Evolutionary conservation across 495 filamentous ascomycete species (phyloP), one percentile per base, ranked within the genome.

Genomic region (Aspergillus carlsbadensis): DNA sequence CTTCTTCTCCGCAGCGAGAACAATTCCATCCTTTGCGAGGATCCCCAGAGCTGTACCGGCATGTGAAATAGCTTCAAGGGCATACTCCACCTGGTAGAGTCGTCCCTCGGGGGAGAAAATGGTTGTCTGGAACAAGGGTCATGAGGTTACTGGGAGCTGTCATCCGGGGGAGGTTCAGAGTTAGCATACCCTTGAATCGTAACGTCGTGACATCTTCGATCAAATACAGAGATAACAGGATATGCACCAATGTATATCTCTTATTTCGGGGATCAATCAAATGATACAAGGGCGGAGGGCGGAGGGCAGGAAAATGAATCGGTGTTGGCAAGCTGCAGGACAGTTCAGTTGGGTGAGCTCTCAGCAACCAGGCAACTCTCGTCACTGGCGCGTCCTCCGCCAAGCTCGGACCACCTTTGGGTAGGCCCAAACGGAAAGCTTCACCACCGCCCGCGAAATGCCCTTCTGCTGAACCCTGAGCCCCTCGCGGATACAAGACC

Each of bases 31-130:
- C 72, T 92, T 91, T 51, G 94, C 93, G 59, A 98, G 82, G 65
- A 98, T 96, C 45, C 94, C 94, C 57, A 98, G 84, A 57, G 94
- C 94, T 20, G 94, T 98, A 54, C 94, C 94, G 58, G 94, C 94
- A 66, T 98, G 95, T 44, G 95, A 98, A 68, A 98, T 98, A 65
- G 94, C 94, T 70, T 98, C 94, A 18, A 98, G 85, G 13, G 94
- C 94, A 84, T 98, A 98, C 84, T 98, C 94, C 62, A 98, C 94
- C 76, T 98, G 94, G 75, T 98, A 98, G 49, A 98, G 83, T 64
- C 94, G 92, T 50, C 94, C 94, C 77, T 98, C 94, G 58, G 94
- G 94, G 46, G 94, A 98, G 84, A 98, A 98, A 81, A 98, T 98
- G 73, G 94, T 98, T 63, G 94, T 98, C 92, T 98, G 67, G 40